Evolutionary conservation across 2,329 filamentous ascomycete genomes (phyloP).

Genomic region (Cytospora leucostoma): DNA sequence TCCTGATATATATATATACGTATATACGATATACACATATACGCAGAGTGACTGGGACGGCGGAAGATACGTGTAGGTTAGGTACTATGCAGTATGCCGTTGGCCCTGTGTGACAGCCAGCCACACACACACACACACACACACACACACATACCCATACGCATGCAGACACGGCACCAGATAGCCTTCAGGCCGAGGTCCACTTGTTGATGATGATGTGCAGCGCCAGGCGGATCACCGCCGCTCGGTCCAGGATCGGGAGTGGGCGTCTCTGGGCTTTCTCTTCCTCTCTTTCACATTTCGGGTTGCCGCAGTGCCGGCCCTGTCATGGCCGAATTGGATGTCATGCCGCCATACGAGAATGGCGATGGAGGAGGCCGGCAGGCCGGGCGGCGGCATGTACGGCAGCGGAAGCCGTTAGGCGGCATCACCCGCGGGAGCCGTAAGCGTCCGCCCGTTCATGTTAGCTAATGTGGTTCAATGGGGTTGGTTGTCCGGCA

Average conservation of each 20-base stretch:
- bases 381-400: slow-evolving; percentile 11
- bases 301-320: slow-evolving; percentile 8
- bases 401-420: not conserved
- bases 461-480: not conserved
- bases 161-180: too few relatives aligned
- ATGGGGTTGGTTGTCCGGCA: not conserved
- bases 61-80: not conserved
- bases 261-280: not conserved
- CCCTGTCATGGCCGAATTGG: slow-evolving; percentile 22
- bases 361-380: slow-evolving; percentile 2
- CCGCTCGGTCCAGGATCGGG: not conserved
- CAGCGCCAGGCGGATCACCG: slow-evolving; percentile 7
- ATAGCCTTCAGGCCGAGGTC: not conserved
- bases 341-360: slow-evolving; percentile 19
- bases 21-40: slow-evolving; percentile 23
- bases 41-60: slow-evolving; percentile 18
- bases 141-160: slow-evolving; percentile 4
- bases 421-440: not conserved
- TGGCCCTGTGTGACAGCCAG: slow-evolving; percentile 16
- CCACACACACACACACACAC: slow-evolving; percentile 18
- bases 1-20: slow-evolving; percentile 4
- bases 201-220: slow-evolving; percentile 1
- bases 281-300: too few relatives aligned
- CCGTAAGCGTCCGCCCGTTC: not conserved
- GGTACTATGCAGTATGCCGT: not conserved